Percentiles rank a stretch among this genome's conserved stretches.
Conservation (phyloP, 768 basidiomycete species). For the Omphalotus guepiniiformis region DNA sequence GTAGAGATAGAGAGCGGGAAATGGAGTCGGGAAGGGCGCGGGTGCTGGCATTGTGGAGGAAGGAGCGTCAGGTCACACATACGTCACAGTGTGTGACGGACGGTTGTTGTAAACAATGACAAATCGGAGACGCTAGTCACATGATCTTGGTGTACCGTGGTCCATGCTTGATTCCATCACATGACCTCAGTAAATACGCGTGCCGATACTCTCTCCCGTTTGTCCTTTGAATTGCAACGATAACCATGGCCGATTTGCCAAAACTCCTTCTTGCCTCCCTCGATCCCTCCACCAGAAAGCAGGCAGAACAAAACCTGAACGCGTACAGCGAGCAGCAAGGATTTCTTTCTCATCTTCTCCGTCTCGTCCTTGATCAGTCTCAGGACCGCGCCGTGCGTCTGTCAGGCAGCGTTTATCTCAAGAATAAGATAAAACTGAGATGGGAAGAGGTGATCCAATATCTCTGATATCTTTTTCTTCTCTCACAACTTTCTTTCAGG, state of each 20-base stretch:
- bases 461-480: conserved; percentile 11
- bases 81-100: conserved; percentile 15
- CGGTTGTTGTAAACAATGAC: conserved; percentile 11
- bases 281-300: conserved; percentile 63
- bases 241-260: conserved; percentile 63
- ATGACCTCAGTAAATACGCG: no score
- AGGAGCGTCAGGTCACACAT: not conserved
- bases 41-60: conserved; percentile 11
- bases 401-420: conserved; percentile 86
- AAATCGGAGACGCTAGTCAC: not conserved
- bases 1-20: conserved; percentile 65
- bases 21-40: conserved; percentile 13
- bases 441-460: conserved; percentile 91
- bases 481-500: conserved; percentile 35
- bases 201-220: no score
- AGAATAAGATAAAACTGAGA: conserved; percentile 81
- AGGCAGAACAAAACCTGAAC: conserved; percentile 76
- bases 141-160: not conserved
- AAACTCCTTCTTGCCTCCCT: conserved; percentile 70
- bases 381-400: conserved; percentile 71
- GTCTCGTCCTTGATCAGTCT: conserved; percentile 67
- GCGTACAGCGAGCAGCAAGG: conserved; percentile 65
- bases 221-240: not conserved
- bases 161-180: not conserved
- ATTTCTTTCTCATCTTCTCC: conserved; percentile 76